Conservation (phyloP, 2,329 filamentous ascomycete species). For the Neonectria punicea region DNA sequence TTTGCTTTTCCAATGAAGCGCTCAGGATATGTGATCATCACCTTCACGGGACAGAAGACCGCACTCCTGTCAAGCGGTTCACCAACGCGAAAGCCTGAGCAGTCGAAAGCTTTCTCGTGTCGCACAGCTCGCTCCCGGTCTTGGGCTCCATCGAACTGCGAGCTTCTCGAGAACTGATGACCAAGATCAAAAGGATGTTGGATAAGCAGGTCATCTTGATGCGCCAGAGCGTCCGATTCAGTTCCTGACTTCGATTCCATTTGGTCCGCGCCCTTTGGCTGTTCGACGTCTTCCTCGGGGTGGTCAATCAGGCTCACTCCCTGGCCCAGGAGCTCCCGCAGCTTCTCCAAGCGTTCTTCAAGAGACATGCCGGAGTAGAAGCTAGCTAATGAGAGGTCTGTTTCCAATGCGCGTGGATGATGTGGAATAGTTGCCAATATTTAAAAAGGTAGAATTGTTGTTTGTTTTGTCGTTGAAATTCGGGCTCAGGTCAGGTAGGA, state of each 20-base stretch:
- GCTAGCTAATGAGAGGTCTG: background rate
- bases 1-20: constrained; percentile 67
- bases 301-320: constrained; percentile 34
- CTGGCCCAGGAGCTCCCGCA: constrained; percentile 36
- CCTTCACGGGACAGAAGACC: constrained; percentile 61
- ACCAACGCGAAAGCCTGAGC: constrained; percentile 37
- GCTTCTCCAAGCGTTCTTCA: constrained; percentile 33
- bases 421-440: background rate
- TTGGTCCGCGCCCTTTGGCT: background rate
- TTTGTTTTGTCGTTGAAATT: background rate
- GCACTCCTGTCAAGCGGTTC: constrained; percentile 40
- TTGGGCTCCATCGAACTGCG: constrained; percentile 14
- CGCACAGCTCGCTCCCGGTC: constrained; percentile 17
- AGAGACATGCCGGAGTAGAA: constrained; percentile 33
- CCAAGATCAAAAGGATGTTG: background rate
- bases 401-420: background rate
- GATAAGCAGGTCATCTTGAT: background rate
- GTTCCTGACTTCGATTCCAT: background rate
- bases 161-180: background rate
- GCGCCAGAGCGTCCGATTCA: background rate
- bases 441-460: background rate
- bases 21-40: constrained; percentile 68
- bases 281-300: constrained; percentile 4
- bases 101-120: constrained; percentile 36
- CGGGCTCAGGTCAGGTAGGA: background rate